Base-by-base conservation (phyloP, 441 rosid genomes). In the Capsella rubella region DNA sequence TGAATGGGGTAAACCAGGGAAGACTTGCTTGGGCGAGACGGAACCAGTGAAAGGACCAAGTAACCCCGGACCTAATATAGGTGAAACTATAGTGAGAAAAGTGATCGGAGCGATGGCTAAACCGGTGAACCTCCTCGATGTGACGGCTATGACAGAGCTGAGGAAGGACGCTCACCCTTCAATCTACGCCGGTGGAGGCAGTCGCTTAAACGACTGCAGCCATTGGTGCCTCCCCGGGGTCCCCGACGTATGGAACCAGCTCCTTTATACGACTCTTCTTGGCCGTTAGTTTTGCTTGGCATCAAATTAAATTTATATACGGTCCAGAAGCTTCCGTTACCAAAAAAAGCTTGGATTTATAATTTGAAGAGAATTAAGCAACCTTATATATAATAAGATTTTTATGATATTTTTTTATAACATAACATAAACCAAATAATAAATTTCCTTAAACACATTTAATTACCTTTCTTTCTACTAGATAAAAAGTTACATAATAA, bases 171-270 rank as follows among this genome's bases (percentile, higher is more conserved):
- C 87, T n/a, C 90, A 88, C 51, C 90, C 90, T 54, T 88, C 90
- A 0, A 55, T 77, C 54, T 88, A 80, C 7, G 51, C 87, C 0
- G 81, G 83, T 49, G 5, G 32, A 11, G 90, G 86, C 45, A 42
- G 5, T 7, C 12, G 31, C 1, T 42, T 72, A 1, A 31, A 55
- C 0, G 93, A 88, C 67, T 88, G 93, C 68, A 85, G 90, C 74
- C 93, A 88, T 54, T 88, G 93, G 93, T 85, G 93, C 69, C 82
- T 88, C 1, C 84, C 90, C 2, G 93, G 93, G 40, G 81, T 82
- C 70, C 93, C 88, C 0, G 93, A 88, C 75, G 55, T 77, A 3
- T 88, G 89, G 90, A 88, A 88, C 74, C 85, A 86, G 67, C 82
- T 88, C 31, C 71, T 88, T n/a, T 84, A 84, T 74, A 52, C 79